Conservation (phyloP, 352 stramenopile species). For the Pythium dissotocum region DNA sequence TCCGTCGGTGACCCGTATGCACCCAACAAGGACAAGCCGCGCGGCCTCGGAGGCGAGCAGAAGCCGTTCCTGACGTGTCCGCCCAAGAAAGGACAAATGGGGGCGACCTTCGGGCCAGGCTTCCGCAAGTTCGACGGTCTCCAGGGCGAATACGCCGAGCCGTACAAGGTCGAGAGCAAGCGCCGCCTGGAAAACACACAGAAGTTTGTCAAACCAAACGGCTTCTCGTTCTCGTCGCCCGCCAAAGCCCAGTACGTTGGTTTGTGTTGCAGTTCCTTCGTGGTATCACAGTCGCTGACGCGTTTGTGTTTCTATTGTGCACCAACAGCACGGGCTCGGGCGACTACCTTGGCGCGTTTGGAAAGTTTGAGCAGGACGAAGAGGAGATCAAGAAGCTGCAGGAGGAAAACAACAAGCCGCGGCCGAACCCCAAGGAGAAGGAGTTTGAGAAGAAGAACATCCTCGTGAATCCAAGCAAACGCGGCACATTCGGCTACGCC, state of each 20-base stretch:
- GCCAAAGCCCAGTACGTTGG: conserved; percentile 54
- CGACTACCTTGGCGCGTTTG: conserved; percentile 76
- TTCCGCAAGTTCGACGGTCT: conserved; percentile 68
- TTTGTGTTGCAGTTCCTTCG: background rate
- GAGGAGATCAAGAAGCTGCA: conserved; percentile 54
- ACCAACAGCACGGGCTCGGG: conserved; percentile 48
- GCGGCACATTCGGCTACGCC: conserved; percentile 76
- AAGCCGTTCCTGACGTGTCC: conserved; percentile 80
- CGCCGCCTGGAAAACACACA: conserved; percentile 72
- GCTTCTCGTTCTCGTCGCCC: conserved; percentile 63
- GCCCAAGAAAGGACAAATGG: conserved; percentile 59
- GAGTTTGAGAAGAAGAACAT: conserved; percentile 73
- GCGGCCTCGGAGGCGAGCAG: conserved; percentile 50
- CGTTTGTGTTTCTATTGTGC: background rate
- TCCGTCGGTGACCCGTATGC: conserved; percentile 61
- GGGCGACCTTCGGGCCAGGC: conserved; percentile 60
- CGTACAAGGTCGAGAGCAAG: conserved; percentile 72
- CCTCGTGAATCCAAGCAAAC: conserved; percentile 56
- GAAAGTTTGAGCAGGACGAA: conserved; percentile 63
- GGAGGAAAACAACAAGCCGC: conserved; percentile 39
- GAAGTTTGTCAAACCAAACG: conserved; percentile 66
- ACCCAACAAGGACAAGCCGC: conserved; percentile 46
- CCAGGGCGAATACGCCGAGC: conserved; percentile 58
- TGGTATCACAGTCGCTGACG: background rate
- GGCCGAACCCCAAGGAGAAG: conserved; percentile 60